Base-by-base conservation (phyloP, 257 asterid species). In the Jacaranda copaia region DNA sequence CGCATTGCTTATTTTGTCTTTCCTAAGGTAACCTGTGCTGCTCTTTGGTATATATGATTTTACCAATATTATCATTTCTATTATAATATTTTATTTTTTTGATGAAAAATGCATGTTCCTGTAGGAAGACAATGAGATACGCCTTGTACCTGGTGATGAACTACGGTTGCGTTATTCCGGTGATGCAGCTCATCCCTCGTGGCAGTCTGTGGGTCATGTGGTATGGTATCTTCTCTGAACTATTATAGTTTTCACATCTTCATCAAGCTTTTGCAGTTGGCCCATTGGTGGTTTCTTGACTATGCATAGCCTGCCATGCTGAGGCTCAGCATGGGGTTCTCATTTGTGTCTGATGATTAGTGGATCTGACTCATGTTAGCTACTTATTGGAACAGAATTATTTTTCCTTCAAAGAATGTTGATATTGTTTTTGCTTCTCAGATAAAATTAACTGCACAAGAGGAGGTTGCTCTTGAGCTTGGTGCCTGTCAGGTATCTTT, bases 131-230 rank as follows among this genome's bases (percentile, higher is more conserved):
- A 93, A 96, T 82, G 99, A 96, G 86, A 82, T 96, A 79, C 98
- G 99, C 56, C 97, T 96, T 83, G 99, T 96, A 57, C 98, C 99
- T 82, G 98, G 99, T 68, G 99, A 96, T 85, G 99, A 96, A 83
- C 81, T 93, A 79, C 90, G 98, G 59, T 85, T 96, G 74, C 96
- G 97, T 80, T 89, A 96, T 87, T 89, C 98, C 46, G 99, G 98
- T 48, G 96, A 96, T 92, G 97, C 97, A 55, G 88, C 91, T 66
- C 99, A 96, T 82, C 95, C 99, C 65, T 83, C 97, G 16, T 96
- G 97, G 95, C 97, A 93, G 78, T 96, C 98, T 6, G 98, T 93
- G 77, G 99, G 99, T 63, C 99, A 96, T 77, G 98, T 96, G 99
- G 98, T 93, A 85, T 52, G 96, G 11, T 63, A 64, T 82, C 77